Evolutionary conservation across 2,329 filamentous ascomycete genomes (phyloP).

Genomic region (Fusarium sp.): DNA sequence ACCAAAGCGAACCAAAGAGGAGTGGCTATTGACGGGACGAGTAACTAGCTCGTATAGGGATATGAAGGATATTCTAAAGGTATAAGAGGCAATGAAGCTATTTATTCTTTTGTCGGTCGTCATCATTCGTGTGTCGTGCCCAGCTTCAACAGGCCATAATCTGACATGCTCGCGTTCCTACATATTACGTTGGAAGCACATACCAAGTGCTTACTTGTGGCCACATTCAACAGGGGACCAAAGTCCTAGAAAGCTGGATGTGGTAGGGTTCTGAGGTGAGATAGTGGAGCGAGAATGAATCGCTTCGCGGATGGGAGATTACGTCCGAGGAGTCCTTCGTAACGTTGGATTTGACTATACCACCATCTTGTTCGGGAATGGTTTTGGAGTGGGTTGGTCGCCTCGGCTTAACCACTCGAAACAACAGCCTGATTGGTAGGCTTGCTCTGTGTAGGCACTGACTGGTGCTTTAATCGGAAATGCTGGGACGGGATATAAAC

Average conservation of each 20-base stretch:
- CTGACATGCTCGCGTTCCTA: not conserved
- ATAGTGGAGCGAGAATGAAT: conserved; percentile 5
- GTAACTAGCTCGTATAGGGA: not conserved
- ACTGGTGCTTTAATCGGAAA: conserved; percentile 13
- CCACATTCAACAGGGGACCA: conserved; percentile 4
- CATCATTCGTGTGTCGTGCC: not conserved
- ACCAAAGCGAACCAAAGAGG: not conserved
- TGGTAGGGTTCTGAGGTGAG: conserved; percentile 2
- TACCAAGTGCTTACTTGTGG: not conserved
- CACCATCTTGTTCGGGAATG: conserved; percentile 9
- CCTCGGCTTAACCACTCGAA: not conserved
- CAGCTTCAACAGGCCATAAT: conserved; percentile 5
- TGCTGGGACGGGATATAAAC: not conserved
- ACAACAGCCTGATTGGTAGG: not conserved
- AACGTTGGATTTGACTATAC: not conserved
- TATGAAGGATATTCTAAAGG: not conserved
- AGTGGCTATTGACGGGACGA: conserved; percentile 1
- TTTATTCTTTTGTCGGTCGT: not conserved
- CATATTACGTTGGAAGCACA: not conserved
- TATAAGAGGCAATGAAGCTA: not conserved
- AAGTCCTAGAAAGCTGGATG: not conserved
- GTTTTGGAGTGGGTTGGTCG: not conserved
- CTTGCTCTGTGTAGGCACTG: not conserved
- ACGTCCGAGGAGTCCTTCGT: not conserved
- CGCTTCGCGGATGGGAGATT: conserved; percentile 1